Evolutionary conservation across 2,329 filamentous ascomycete genomes (phyloP), one percentile per base, ranked within the genome.

Genomic region (Penicillium rolfsii): DNA sequence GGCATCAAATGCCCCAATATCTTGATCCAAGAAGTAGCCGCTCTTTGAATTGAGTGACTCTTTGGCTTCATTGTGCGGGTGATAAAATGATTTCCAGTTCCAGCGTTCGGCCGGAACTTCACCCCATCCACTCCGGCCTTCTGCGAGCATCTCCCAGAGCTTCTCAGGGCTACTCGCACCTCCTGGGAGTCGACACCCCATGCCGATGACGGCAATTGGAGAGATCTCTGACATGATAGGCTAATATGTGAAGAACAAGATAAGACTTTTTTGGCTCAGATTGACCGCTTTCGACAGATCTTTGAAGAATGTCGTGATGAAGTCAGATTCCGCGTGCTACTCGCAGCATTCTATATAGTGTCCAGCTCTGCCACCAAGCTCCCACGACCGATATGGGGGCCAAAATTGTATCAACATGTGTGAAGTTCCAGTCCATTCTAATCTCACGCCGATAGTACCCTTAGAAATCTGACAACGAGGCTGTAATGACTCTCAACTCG

Each of bases 1-100:
- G 1, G 70, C 67, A 59, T 78, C 76, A 43, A 77, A 77, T 2
- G 41, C 24, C 2, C 59, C 54, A 4, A 67, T 38, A 55, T 76
- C 72, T 22, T 71, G 68, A 33, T 55, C 58, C 19, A 71, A 26
- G 36, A 70, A 71, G 33, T 71, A 62, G 5, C 52, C 52, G 33
- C 52, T 54, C 52, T 43, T 54, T 38, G 50, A 53, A 38, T 53
- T 53, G 19, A 53, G 50, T 36, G 50, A 36, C 36, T 53, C 50
- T n/a, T 53, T 53, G 30, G 50, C 50, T 26, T 55, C 60, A 16
- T 54, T 52, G 46, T 73, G 61, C 3, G 62, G 59, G 55, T 71
- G 60, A 50, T 71, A 65, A 41, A 64, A 66, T 8, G 62, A 60
- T 14, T 71, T 62, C n/a, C 67, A 63, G 36, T 70, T 73, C 48